Evolutionary conservation across 352 stramenopile species (phyloP), one percentile per base, ranked within the genome.

Genomic region (Globisporangium barbulae): DNA sequence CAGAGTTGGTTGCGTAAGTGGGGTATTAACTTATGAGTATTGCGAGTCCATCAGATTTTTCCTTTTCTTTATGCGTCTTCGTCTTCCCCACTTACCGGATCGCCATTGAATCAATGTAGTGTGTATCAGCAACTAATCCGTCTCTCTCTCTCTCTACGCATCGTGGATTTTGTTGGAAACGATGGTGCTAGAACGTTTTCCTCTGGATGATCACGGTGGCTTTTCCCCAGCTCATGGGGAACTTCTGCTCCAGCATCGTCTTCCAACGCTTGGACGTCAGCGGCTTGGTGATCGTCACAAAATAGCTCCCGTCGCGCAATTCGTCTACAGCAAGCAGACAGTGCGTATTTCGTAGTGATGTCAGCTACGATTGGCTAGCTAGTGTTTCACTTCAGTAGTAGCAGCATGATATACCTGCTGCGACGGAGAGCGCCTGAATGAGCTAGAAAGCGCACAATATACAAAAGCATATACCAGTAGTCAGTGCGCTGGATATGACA

Each of bases 191-290:
- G 35, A 85, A 73, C 53, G 76, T 62, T 53, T 89, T 89, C 66
- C 81, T 83, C 61, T 89, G 80, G 35, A 89, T 59, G 58, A 88
- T 82, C 42, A 89, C 74, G 47, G 78, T 88, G 17, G 80, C 78
- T 25, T 59, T 73, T 5, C 78, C 80, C 80, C 80, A 89, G 55
- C 80, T 89, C 80, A 89, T 89, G 59, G 68, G 67, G 47, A 89
- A 79, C 45, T 85, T 87, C 30, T 77, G 78, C 64, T 89, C 80
- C 17, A 75, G 68, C 59, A 89, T 58, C n/a, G 67, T 74, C 68
- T 86, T 78, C 80, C 80, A 89, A 12, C 69, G 68, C 60, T 71
- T 80, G 50, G 80, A 89, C 55, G 60, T 53, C 22, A 89, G 64
- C 44, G 78, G 78, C 57, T 88, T 89, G 37, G 78, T 87, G 56